phyloP scores from a whole-genome alignment of 305 asterid genomes.

The Fraxinus nigra region DNA sequence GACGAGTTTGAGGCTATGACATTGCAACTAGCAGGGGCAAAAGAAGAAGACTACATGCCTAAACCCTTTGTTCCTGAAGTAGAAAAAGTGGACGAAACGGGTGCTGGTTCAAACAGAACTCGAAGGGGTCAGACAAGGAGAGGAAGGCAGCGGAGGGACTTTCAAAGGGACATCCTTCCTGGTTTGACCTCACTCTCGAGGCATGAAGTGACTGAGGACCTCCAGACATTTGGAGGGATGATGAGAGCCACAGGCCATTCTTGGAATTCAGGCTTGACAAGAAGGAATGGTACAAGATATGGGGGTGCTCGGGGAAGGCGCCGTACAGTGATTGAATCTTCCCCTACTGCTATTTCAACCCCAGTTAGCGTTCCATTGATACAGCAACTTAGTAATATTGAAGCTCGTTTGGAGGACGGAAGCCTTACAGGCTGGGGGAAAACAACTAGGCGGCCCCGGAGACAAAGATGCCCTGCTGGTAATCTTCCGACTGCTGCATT shows the following conservation, averaged over 20 bases:
- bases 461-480: constrained; percentile 82
- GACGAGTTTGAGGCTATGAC: constrained; percentile 89
- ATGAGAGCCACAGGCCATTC: constrained; percentile 85
- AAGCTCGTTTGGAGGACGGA: constrained; percentile 65
- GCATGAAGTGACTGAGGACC: constrained; percentile 87
- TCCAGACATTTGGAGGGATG: constrained; percentile 81
- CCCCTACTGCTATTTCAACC: constrained; percentile 25
- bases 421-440: constrained; percentile 97
- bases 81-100: constrained; percentile 45
- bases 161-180: constrained; percentile 89
- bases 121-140: constrained; percentile 87
- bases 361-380: constrained; percentile 39
- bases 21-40: constrained; percentile 53
- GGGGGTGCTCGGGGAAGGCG: constrained; percentile 66
- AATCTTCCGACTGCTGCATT: constrained; percentile 52
- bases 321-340: constrained; percentile 46
- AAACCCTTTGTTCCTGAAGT: constrained; percentile 55
- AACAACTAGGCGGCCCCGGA: constrained; percentile 88
- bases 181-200: constrained; percentile 76
- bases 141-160: constrained; percentile 91
- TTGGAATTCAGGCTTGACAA: constrained; percentile 62
- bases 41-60: constrained; percentile 81
- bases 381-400: constrained; percentile 45
- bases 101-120: constrained; percentile 36
- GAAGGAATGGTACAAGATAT: constrained; percentile 62